Evolutionary conservation across 108 stramenopile species (phyloP).

Genomic region (Nitzschia sp.): DNA sequence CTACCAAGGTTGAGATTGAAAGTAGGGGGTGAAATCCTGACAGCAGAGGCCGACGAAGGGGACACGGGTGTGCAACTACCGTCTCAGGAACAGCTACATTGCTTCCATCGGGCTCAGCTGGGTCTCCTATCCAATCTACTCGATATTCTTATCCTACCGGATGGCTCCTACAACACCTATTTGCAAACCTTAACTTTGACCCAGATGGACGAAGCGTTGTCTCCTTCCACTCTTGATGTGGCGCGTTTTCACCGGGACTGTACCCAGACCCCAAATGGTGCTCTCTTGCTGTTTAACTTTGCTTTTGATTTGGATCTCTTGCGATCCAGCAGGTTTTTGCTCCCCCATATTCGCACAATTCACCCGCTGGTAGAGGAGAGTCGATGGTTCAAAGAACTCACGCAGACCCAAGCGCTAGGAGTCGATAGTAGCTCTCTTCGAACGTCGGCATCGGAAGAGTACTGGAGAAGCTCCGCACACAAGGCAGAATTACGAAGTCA

Average conservation of each 20-base stretch:
- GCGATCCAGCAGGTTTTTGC: background rate
- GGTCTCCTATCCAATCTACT: constrained; percentile 6
- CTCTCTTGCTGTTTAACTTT: background rate
- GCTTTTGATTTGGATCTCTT: background rate
- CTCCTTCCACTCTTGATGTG: background rate
- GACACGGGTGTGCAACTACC: background rate
- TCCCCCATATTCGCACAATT: background rate
- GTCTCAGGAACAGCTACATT: background rate
- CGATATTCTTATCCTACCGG: constrained; percentile 4
- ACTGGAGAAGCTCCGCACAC: background rate
- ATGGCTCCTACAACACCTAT: constrained; percentile 6
- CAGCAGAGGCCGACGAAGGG: background rate
- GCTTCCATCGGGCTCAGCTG: background rate
- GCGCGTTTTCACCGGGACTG: background rate
- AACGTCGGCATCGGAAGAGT: background rate
- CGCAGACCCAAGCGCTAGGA: background rate
- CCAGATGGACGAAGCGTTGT: background rate
- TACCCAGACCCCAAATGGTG: background rate
- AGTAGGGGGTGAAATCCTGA: background rate
- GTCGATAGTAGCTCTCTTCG: background rate
- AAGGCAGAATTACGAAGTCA: background rate
- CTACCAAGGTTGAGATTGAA: background rate
- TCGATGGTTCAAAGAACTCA: constrained; percentile 6
- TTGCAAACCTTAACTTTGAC: constrained; percentile 1
- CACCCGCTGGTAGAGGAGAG: constrained; percentile 1